These are phyloP conservation scores for Kodamaea leandrae DNA, from an alignment of 805 yeast species.

Conservation along the genomic window DNA sequence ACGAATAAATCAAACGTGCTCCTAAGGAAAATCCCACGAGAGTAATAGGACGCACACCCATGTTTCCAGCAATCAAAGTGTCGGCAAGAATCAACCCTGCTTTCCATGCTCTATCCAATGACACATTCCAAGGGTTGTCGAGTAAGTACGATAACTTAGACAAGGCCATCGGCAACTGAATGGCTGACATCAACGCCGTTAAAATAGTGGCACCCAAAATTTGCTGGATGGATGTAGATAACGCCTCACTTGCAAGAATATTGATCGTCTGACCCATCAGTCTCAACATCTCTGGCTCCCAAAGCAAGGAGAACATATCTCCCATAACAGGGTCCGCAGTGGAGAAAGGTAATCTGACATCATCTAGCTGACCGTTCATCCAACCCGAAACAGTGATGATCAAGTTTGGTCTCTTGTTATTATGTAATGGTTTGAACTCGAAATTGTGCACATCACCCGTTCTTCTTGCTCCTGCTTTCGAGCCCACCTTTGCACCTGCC, in stretches of 20 bases:
- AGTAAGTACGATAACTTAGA: slow-evolving; percentile 84
- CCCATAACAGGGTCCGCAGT: slow-evolving; percentile 99
- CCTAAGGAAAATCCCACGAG: slow-evolving; percentile 93
- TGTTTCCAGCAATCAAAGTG: slow-evolving; percentile 77
- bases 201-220: slow-evolving; percentile 87
- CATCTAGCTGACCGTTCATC: slow-evolving; percentile 96
- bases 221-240: slow-evolving; percentile 92
- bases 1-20: slow-evolving; percentile 86
- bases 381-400: slow-evolving; percentile 93
- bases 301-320: slow-evolving; percentile 81
- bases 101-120: slow-evolving; percentile 94
- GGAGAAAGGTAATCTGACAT: slow-evolving; percentile 91
- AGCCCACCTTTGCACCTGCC: slow-evolving; percentile 87
- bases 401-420: slow-evolving; percentile 82
- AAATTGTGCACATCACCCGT: slow-evolving; percentile 92
- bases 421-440: slow-evolving; percentile 89
- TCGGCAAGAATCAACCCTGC: slow-evolving; percentile 92
- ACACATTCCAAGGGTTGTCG: slow-evolving; percentile 98
- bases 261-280: slow-evolving; percentile 95
- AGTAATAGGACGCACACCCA: slow-evolving; percentile 91
- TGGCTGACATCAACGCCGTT: slow-evolving; percentile 86
- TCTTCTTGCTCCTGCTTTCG: slow-evolving; percentile 78
- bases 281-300: slow-evolving; percentile 98
- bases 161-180: slow-evolving; percentile 88
- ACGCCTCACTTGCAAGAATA: slow-evolving; percentile 89